phyloP scores from a whole-genome alignment of 2,329 filamentous ascomycete species.

The Ceratocystis colombiana region DNA sequence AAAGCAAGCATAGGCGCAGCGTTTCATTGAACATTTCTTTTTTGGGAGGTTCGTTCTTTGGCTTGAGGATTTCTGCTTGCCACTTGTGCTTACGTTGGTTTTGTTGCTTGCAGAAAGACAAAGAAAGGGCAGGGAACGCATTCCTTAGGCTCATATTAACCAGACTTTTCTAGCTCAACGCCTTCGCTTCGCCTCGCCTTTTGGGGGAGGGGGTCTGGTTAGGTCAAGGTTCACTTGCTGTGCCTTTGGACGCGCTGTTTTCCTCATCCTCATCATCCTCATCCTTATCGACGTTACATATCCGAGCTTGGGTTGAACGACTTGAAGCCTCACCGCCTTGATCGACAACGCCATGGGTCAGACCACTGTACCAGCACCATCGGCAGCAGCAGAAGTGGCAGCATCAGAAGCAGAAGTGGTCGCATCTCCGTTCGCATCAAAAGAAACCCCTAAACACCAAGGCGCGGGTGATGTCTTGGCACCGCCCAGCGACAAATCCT shows the following conservation, averaged over 20 bases:
- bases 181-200: slow-evolving; percentile 11
- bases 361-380: slow-evolving; percentile 7
- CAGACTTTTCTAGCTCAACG: neutral
- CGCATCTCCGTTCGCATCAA: neutral
- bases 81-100: slow-evolving; percentile 5
- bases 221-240: neutral
- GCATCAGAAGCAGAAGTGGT: slow-evolving; percentile 7
- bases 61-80: neutral
- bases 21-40: neutral
- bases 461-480: slow-evolving; percentile 2
- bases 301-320: neutral
- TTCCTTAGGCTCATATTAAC: neutral
- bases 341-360: slow-evolving; percentile 15
- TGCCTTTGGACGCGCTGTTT: neutral
- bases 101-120: slow-evolving; percentile 1
- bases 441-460: neutral
- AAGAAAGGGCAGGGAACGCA: neutral
- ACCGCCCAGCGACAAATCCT: neutral
- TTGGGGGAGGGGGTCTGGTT: neutral
- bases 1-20: slow-evolving; percentile 8
- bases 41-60: neutral
- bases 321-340: slow-evolving; percentile 13
- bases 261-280: neutral
- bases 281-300: slow-evolving; percentile 10
- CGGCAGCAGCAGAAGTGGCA: neutral